These are phyloP conservation scores for rapeseed (Brassica napus) DNA, from an alignment of 345 rosid genomes.

Conservation along the genomic window Da-Ae NC_063437.1:10243501-10244000, in stretches of 20 bases:
- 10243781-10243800: not conserved
- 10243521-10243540: conserved; percentile 75
- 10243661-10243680: conserved; percentile 70
- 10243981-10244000: no score
- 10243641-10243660: conserved; percentile 82
- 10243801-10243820: conserved; percentile 6
- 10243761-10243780: conserved; percentile 14
- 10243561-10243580: conserved; percentile 84
- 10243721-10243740: conserved; percentile 65
- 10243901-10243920: not conserved
- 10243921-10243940: not conserved
- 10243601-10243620: conserved; percentile 91
- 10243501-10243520: conserved; percentile 87
- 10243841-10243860: not conserved
- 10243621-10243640: conserved; percentile 86
- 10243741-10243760: conserved; percentile 78
- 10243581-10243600: conserved; percentile 85
- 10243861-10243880: not conserved
- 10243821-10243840: not conserved
- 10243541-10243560: conserved; percentile 66
- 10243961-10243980: no score
- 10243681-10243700: conserved; percentile 85
- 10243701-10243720: conserved; percentile 57
- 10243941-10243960: not conserved
- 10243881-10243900: not conserved